Base-by-base conservation (phyloP, 2,329 filamentous ascomycete species). In the Phoma sp. region DNA sequence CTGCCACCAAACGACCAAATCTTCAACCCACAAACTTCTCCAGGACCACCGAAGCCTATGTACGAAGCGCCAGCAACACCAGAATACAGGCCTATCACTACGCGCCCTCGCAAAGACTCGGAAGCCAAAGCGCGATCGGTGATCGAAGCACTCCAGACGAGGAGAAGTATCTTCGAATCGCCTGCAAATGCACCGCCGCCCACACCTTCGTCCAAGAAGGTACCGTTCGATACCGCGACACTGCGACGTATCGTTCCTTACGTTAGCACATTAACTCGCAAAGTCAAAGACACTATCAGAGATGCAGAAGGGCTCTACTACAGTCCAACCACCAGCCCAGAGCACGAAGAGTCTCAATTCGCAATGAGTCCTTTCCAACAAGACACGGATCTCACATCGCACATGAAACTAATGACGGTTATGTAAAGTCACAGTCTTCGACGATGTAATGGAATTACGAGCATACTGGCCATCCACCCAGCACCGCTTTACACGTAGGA, bases 201-300 rank as follows among this genome's bases (percentile, higher is more conserved):
- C 1, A 67, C 68, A 11, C 69, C 73, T n/a, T 57, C 67, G 4
- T 67, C 72, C 32, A 79, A 80, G 61, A 88, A 87, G 62, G 80
- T 88, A n/a, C 84, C 84, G 0, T 88, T 88, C 65, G 85, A 88
- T 64, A 88, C 85, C 2, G 83, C 83, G 21, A 87, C 86, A 36
- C 77, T 88, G 12, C 80, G 81, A 60, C 83, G 86, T 65, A 83
- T 88, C 50, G 85, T 88, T 21, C 80, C 80, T 4, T 80, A 81
- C 60, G 80, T 81, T 34, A 77, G 73, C 52, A 75, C 74, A 9
- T 69, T 82, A 50, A 79, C 77, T 50, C 77, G 77, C 29, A 77
- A 77, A 63, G 78, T 81, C 42, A 81, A 81, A 62, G 77, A 78
- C 42, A 74, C 74, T 2, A 64, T 81, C 47, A 74, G 78, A 36